phyloP scores from a whole-genome alignment of 1,139 yeast species.

The Blastobotrys persicus region DNA sequence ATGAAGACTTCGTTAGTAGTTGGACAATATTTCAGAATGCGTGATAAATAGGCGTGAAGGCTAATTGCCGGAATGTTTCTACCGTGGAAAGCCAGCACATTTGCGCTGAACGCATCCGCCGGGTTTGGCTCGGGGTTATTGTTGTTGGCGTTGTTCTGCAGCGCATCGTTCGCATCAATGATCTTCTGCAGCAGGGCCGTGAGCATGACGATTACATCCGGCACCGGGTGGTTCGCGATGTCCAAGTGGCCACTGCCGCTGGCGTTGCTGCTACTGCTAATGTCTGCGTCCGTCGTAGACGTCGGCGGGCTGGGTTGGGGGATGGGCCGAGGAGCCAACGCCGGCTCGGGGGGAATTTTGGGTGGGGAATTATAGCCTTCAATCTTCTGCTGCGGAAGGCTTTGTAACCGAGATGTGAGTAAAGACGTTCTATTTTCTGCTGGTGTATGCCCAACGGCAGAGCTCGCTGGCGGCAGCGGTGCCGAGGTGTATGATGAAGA shows the following conservation, averaged over 20 bases:
- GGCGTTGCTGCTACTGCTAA: conserved; percentile 1
- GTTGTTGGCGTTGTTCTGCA: conserved; percentile 71
- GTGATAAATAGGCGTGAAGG: conserved; percentile 79
- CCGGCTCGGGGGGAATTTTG: background rate
- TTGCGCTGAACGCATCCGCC: conserved; percentile 50
- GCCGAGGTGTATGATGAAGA: conserved; percentile 33
- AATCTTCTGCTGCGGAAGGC: conserved; percentile 14
- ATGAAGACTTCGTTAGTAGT: conserved; percentile 95
- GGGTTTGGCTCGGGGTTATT: conserved; percentile 25
- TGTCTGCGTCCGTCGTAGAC: background rate
- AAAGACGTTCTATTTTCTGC: background rate
- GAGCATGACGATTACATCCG: conserved; percentile 78
- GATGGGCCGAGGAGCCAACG: background rate
- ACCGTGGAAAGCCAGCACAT: conserved; percentile 90
- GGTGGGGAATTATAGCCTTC: background rate
- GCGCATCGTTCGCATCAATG: conserved; percentile 85
- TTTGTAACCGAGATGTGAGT: conserved; percentile 3
- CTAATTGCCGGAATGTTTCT: conserved; percentile 93
- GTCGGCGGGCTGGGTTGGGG: conserved; percentile 3
- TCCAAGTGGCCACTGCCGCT: conserved; percentile 50
- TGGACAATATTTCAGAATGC: conserved; percentile 95
- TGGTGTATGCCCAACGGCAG: background rate
- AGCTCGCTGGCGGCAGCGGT: conserved; percentile 10
- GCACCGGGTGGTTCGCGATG: conserved; percentile 79
- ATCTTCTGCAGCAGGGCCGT: conserved; percentile 81